Evolutionary conservation across 805 yeast genomes (phyloP).

Genomic region (Blastobotrys parvus): DNA sequence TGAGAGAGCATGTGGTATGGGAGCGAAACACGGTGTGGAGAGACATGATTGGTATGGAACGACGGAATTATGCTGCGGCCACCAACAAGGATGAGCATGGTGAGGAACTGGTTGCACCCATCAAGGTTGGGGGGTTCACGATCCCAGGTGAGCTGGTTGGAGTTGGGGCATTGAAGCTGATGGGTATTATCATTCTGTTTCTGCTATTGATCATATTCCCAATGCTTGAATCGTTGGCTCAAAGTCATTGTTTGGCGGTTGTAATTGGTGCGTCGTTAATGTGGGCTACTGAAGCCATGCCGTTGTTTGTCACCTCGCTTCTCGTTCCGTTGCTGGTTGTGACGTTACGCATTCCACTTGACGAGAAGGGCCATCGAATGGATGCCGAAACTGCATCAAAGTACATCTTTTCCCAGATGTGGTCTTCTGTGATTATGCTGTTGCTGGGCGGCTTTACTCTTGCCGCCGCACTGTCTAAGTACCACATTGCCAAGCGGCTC

Average conservation of each 20-base stretch:
- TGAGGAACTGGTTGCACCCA: background rate
- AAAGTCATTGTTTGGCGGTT: slow-evolving; percentile 78
- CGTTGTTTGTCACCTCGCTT: slow-evolving; percentile 82
- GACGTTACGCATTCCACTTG: slow-evolving; percentile 55
- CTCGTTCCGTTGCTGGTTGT: slow-evolving; percentile 78
- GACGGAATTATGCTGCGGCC: slow-evolving; percentile 70
- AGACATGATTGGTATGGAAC: slow-evolving; percentile 85
- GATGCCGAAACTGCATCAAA: slow-evolving; percentile 62
- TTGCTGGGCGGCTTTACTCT: slow-evolving; percentile 88
- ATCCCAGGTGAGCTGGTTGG: background rate
- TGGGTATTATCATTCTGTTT: slow-evolving; percentile 42
- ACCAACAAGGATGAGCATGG: background rate
- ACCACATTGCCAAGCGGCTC: slow-evolving; percentile 75
- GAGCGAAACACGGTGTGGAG: slow-evolving; percentile 98
- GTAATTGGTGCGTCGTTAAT: slow-evolving; percentile 71
- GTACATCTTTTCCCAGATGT: slow-evolving; percentile 78
- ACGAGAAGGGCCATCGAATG: slow-evolving; percentile 50
- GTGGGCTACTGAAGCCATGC: slow-evolving; percentile 96
- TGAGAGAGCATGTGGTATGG: slow-evolving; percentile 93
- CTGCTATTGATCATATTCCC: slow-evolving; percentile 36
- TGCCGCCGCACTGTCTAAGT: slow-evolving; percentile 91
- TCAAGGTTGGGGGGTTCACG: background rate
- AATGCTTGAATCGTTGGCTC: slow-evolving; percentile 44
- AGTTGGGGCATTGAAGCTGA: slow-evolving; percentile 33
- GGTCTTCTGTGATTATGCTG: slow-evolving; percentile 89